These are phyloP conservation scores for Monilinia vaccinii-corymbosi DNA, from an alignment of 2,329 filamentous ascomycete species.

Conservation along the genomic window DNA sequence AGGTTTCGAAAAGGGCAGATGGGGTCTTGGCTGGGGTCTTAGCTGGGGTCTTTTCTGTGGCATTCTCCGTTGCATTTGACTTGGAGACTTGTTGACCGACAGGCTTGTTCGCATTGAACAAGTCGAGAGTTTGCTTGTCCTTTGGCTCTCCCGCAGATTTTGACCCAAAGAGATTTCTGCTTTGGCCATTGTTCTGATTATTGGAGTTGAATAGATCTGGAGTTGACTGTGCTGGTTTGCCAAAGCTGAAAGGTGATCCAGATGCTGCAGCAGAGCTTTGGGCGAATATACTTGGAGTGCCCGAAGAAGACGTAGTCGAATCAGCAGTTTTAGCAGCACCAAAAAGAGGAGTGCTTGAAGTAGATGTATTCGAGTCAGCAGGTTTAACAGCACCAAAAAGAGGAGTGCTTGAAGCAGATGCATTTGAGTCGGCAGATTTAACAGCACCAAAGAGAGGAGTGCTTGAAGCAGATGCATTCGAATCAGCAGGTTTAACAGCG, in stretches of 20 bases:
- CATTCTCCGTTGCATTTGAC: neutral
- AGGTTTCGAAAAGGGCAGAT: neutral
- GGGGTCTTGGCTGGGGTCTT: neutral
- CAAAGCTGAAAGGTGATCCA: neutral
- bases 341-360: too few species aligned
- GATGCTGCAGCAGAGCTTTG: neutral
- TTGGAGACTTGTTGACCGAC: neutral
- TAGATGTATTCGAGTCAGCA: too few species aligned
- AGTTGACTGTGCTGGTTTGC: neutral
- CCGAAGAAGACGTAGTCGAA: too few species aligned
- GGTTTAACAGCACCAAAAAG: neutral
- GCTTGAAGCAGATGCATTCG: neutral
- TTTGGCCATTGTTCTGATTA: conserved; percentile 1
- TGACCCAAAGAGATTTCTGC: neutral
- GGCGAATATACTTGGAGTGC: neutral
- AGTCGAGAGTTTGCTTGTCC: neutral
- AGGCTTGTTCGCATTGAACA: neutral
- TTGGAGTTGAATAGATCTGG: neutral
- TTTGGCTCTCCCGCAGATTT: neutral
- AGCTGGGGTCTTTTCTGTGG: neutral
- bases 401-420: neutral
- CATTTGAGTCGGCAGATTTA: neutral
- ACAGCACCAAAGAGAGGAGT: neutral
- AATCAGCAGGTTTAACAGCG: neutral
- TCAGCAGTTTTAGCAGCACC: too few species aligned